These are phyloP conservation scores for Vitis cinerea DNA, from an alignment of 164 flowering plant species.

Conservation along the genomic window DNA sequence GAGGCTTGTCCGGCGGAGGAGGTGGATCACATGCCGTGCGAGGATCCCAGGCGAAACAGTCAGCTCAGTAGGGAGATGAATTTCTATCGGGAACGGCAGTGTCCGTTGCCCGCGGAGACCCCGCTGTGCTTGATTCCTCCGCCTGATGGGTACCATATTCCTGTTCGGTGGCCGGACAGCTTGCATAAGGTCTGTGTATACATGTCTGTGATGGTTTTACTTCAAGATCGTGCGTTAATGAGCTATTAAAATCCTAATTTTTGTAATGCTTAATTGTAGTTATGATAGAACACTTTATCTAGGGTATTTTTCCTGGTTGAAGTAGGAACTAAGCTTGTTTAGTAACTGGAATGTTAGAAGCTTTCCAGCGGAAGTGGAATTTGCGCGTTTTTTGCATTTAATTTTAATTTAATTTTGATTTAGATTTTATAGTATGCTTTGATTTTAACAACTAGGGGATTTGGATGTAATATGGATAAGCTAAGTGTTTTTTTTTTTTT, in stretches of 20 bases:
- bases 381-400: background rate
- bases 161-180: slow-evolving; percentile 91
- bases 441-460: background rate
- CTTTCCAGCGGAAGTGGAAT: background rate
- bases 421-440: background rate
- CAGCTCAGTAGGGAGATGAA: slow-evolving; percentile 93
- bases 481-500: background rate
- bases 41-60: slow-evolving; percentile 83
- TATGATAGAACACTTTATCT: too few species aligned
- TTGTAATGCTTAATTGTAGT: too few species aligned
- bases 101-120: slow-evolving; percentile 68
- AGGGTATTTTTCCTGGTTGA: background rate
- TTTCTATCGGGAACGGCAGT: slow-evolving; percentile 85
- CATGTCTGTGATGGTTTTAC: slow-evolving; percentile 3
- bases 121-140: slow-evolving; percentile 89
- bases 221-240: background rate
- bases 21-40: slow-evolving; percentile 97
- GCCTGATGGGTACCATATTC: slow-evolving; percentile 69
- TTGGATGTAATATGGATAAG: too few species aligned
- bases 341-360: background rate
- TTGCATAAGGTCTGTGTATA: slow-evolving; percentile 66
- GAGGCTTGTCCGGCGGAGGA: slow-evolving; percentile 67
- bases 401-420: background rate
- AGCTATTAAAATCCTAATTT: background rate
- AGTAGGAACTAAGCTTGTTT: background rate